phyloP scores from a whole-genome alignment of 148 eudicot genomes.

The Chenopodium suecicum region DNA sequence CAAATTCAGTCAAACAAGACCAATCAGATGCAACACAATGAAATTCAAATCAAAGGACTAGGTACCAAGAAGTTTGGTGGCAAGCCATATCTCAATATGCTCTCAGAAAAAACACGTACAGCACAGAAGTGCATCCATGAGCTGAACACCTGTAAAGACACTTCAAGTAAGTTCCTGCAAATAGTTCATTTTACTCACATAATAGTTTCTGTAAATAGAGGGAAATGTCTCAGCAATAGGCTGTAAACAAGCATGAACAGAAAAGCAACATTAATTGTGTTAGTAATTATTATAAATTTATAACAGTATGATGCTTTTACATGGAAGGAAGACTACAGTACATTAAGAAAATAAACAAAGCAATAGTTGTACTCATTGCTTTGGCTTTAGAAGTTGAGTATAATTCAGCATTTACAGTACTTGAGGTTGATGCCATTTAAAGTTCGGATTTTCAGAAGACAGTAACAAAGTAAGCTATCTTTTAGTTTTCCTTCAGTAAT shows the following conservation, averaged over 20 bases:
- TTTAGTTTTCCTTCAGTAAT: not conserved
- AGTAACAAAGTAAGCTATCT: not conserved
- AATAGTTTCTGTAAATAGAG: too few relatives aligned
- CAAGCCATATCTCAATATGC: constrained; percentile 92
- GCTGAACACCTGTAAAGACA: constrained; percentile 53
- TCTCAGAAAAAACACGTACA: constrained; percentile 74
- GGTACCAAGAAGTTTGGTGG: constrained; percentile 92
- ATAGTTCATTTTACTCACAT: not conserved
- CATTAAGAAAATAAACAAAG: not conserved
- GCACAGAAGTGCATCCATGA: constrained; percentile 97
- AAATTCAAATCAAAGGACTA: constrained; percentile 10
- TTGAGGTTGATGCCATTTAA: not conserved
- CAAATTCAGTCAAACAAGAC: constrained; percentile 14
- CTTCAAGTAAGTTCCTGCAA: constrained; percentile 13
- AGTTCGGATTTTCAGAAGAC: not conserved
- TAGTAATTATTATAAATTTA: not conserved
- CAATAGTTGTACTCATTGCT: not conserved
- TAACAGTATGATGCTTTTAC: not conserved
- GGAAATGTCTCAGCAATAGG: not conserved
- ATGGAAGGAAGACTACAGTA: not conserved
- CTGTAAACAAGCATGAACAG: not conserved
- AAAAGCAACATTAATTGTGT: not conserved
- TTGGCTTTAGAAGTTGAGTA: not conserved
- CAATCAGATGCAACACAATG: not conserved
- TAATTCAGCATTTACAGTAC: not conserved